Percentiles rank a stretch among this genome's conserved stretches.
phyloP scores from a whole-genome alignment of 225 moss, liverwort and hornwort species.

The Pseudoscleropodium purum region DNA sequence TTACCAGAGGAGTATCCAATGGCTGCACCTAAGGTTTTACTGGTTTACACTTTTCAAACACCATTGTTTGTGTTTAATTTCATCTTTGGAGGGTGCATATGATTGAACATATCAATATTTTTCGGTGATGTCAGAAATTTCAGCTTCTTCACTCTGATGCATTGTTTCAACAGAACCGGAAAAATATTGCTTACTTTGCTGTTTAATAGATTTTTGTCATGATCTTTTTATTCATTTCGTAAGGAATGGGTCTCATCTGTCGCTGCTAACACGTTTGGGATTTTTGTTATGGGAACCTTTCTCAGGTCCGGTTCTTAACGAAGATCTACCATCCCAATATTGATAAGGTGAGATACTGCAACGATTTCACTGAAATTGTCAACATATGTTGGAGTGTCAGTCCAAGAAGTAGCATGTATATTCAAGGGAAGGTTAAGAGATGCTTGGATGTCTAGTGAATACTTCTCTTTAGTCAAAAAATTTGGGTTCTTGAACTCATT shows the following conservation, averaged over 20 bases:
- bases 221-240: neutral
- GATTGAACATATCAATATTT: neutral
- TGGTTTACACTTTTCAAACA: neutral
- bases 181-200: no score
- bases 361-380: neutral
- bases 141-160: neutral
- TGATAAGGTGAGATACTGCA: slow-evolving; percentile 52
- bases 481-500: neutral
- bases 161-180: neutral
- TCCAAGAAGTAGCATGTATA: neutral
- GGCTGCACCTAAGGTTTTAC: slow-evolving; percentile 75
- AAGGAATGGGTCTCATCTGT: neutral
- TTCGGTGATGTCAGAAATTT: neutral
- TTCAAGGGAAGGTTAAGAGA: neutral
- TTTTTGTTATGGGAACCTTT: neutral
- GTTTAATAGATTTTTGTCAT: no score
- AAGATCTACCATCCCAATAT: slow-evolving; percentile 99
- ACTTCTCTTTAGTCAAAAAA: neutral
- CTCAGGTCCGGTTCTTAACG: slow-evolving; percentile 86
- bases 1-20: slow-evolving; percentile 95
- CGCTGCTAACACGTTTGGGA: neutral
- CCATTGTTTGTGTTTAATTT: neutral
- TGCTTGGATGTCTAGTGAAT: neutral
- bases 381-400: neutral
- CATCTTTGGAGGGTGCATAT: neutral